A percentile compares a stretch with the other conserved stretches of the same genome.
Evolutionary conservation across 163 green algal species (phyloP).

Genomic region (Scenedesmus sp.): DNA sequence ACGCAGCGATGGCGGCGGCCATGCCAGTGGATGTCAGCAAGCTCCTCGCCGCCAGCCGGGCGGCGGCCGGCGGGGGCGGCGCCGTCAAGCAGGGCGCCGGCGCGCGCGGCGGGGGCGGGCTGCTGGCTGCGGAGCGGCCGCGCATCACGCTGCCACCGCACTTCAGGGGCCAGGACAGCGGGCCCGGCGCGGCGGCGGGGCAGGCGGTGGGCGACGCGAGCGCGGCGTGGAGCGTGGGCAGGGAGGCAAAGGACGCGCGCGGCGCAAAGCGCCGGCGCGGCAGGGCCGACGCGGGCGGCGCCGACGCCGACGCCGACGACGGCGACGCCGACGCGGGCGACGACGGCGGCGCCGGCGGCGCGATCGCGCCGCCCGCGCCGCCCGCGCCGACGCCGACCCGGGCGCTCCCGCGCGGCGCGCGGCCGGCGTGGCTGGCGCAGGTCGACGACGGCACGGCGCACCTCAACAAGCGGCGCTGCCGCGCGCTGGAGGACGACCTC

Average conservation of each 20-base stretch:
- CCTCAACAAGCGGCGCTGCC: conserved; percentile 30
- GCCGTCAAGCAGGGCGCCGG: too few relatives aligned
- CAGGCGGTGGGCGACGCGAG: neutral
- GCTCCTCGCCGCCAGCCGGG: conserved; percentile 17
- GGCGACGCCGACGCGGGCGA: neutral
- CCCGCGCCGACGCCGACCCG: neutral
- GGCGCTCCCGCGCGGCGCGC: neutral
- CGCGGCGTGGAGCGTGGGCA: neutral
- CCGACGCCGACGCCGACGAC: neutral
- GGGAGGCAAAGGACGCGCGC: conserved; percentile 23
- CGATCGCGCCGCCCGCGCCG: neutral
- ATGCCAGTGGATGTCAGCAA: conserved; percentile 37
- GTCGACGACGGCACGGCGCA: conserved; percentile 3
- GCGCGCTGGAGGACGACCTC: conserved; percentile 11
- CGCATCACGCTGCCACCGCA: neutral
- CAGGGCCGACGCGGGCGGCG: neutral
- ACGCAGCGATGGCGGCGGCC: conserved; percentile 30
- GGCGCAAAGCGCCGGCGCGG: conserved; percentile 19
- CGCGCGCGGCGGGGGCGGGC: too few relatives aligned
- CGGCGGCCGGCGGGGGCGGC: neutral
- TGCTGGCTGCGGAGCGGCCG: neutral
- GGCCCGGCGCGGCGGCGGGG: conserved; percentile 17
- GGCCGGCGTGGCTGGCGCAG: conserved; percentile 10
- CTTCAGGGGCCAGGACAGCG: conserved; percentile 1
- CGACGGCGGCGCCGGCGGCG: neutral